phyloP scores from a whole-genome alignment of 208 protist genomes.

The Wallacemonas collosoma region DNA sequence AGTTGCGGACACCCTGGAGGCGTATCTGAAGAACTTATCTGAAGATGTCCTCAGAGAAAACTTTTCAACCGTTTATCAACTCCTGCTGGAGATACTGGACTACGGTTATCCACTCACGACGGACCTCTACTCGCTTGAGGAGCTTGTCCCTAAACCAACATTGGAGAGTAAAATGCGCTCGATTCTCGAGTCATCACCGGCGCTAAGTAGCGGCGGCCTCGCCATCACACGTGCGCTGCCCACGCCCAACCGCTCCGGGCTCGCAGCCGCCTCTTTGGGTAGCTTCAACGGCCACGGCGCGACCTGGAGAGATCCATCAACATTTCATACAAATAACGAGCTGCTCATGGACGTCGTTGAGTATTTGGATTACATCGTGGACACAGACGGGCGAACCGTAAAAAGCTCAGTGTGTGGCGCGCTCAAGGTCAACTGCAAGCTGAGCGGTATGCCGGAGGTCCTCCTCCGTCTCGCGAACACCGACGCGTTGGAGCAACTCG shows the following conservation, averaged over 20 bases:
- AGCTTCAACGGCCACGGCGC: slow-evolving; percentile 31
- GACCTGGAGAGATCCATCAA: slow-evolving; percentile 81
- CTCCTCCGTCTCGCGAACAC: slow-evolving; percentile 67
- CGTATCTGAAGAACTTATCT: slow-evolving; percentile 79
- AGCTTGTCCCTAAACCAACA: slow-evolving; percentile 85
- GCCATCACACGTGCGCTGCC: slow-evolving; percentile 5
- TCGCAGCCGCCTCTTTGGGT: neutral
- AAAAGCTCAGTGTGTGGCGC: slow-evolving; percentile 65
- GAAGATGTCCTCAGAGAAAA: slow-evolving; percentile 87
- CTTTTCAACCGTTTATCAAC: slow-evolving; percentile 91
- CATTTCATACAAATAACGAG: slow-evolving; percentile 82
- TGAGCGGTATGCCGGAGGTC: slow-evolving; percentile 92
- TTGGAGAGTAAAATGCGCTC: slow-evolving; percentile 83
- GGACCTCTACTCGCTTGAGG: slow-evolving; percentile 79
- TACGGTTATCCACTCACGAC: slow-evolving; percentile 92
- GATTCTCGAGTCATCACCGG: slow-evolving; percentile 46
- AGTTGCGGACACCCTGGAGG: slow-evolving; percentile 62
- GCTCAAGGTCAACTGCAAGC: slow-evolving; percentile 81
- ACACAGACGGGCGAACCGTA: slow-evolving; percentile 71
- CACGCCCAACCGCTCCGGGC: neutral
- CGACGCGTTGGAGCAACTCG: slow-evolving; percentile 74
- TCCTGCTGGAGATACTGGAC: slow-evolving; percentile 92
- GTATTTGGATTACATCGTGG: slow-evolving; percentile 79
- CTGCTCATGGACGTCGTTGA: slow-evolving; percentile 95
- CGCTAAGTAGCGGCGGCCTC: slow-evolving; percentile 14